Evolutionary conservation across 176 grass and related monocot genomes (phyloP).

Genomic region (Eremochloa ophiuroides): DNA sequence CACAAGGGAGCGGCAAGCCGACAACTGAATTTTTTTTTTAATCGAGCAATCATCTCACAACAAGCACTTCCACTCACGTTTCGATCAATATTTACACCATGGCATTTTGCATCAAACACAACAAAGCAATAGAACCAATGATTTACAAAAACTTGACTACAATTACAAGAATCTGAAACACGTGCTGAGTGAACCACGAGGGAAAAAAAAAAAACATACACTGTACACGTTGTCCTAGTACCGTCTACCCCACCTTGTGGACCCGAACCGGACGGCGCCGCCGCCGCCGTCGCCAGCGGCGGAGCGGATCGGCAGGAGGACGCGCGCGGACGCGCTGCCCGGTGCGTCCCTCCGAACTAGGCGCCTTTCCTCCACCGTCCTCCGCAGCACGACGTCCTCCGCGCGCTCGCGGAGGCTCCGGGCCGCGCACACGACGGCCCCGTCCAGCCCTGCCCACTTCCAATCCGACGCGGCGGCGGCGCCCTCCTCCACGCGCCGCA

Average conservation of each 20-base stretch:
- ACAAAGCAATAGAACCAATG: not conserved
- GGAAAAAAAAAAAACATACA: not conserved
- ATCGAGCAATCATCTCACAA: not conserved
- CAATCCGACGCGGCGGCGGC: constrained; percentile 37
- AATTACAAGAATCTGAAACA: not conserved
- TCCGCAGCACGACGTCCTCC: constrained; percentile 38
- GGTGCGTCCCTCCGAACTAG: constrained; percentile 31
- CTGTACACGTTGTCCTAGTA: not conserved
- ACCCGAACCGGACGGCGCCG: constrained; percentile 43
- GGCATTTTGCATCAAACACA: not conserved
- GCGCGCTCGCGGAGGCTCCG: constrained; percentile 34
- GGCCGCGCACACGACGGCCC: constrained; percentile 36
- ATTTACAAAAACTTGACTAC: not conserved
- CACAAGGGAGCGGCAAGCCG: not conserved
- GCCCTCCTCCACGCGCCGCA: constrained; percentile 48
- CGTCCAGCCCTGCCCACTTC: constrained; percentile 63
- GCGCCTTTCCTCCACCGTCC: constrained; percentile 44
- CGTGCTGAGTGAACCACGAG: not conserved
- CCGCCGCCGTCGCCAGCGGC: not conserved
- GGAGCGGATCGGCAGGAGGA: not conserved
- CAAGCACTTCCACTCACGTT: not conserved
- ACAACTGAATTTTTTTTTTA: not conserved
- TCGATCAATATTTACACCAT: not conserved
- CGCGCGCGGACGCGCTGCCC: constrained; percentile 47
- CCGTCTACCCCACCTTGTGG: constrained; percentile 44